phyloP scores from a whole-genome alignment of 306 rosid genomes.

The Quercus glauca region DNA sequence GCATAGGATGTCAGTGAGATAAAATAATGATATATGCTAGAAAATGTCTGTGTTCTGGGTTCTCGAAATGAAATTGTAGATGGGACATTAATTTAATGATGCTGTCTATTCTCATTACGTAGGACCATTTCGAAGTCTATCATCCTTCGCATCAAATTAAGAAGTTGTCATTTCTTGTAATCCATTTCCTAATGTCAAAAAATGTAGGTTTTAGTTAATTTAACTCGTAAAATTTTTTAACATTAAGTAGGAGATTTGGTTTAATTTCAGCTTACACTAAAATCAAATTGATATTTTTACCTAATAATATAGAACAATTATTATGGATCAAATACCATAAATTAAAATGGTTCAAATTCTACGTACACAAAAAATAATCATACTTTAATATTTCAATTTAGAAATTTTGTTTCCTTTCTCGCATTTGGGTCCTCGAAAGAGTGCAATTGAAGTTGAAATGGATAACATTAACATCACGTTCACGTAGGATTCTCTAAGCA shows the following conservation, averaged over 20 bases:
- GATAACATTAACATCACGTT: too few relatives aligned
- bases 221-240: rapidly evolving
- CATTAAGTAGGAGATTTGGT: too few relatives aligned
- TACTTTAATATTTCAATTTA: too few relatives aligned
- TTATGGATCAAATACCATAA: rapidly evolving
- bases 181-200: background rate
- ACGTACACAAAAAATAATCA: rapidly evolving
- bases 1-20: background rate
- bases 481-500: too few relatives aligned
- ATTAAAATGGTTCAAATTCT: rapidly evolving
- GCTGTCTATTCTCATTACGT: background rate
- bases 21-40: background rate
- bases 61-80: too few relatives aligned
- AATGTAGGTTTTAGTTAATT: background rate
- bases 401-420: too few relatives aligned
- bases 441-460: too few relatives aligned
- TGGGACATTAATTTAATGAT: background rate
- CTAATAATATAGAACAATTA: rapidly evolving
- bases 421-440: too few relatives aligned
- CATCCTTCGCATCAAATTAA: background rate
- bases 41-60: background rate
- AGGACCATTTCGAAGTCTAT: background rate
- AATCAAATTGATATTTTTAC: rapidly evolving
- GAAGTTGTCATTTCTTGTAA: background rate
- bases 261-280: too few relatives aligned